These are phyloP conservation scores for Diophrys appendiculata DNA, from an alignment of 73 alveolate genomes.

Conservation along the genomic window DNA sequence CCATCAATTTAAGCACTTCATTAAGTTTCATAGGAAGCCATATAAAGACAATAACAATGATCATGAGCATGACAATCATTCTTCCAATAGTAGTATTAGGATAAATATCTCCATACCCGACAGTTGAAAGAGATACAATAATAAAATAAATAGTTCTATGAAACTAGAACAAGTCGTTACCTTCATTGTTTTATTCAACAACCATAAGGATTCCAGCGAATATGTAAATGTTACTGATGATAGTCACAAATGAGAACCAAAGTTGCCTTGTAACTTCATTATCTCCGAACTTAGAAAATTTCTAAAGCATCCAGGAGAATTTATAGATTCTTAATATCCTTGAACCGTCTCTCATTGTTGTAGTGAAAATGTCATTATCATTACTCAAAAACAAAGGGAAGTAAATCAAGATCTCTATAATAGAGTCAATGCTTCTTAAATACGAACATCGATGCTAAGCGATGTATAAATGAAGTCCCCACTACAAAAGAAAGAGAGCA, in stretches of 20 bases:
- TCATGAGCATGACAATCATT: slow-evolving; percentile 77
- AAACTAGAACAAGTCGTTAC: slow-evolving; percentile 53
- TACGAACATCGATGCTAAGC: slow-evolving; percentile 64
- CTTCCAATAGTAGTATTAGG: slow-evolving; percentile 90
- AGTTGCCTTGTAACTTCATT: slow-evolving; percentile 52
- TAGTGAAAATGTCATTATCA: background rate
- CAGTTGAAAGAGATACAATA: slow-evolving; percentile 89
- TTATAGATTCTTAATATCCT: slow-evolving; percentile 47
- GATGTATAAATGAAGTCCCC: slow-evolving; percentile 58
- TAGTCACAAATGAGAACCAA: slow-evolving; percentile 20
- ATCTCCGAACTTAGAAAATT: slow-evolving; percentile 34
- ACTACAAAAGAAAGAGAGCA: slow-evolving; percentile 54
- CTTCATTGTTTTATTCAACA: slow-evolving; percentile 64
- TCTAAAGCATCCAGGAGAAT: slow-evolving; percentile 13
- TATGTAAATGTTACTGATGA: slow-evolving; percentile 35
- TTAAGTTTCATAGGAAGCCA: slow-evolving; percentile 90
- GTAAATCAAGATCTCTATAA: slow-evolving; percentile 52
- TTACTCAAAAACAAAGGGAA: slow-evolving; percentile 47
- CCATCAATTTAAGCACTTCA: slow-evolving; percentile 89
- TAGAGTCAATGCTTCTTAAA: slow-evolving; percentile 37
- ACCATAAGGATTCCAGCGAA: slow-evolving; percentile 76
- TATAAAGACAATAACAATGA: slow-evolving; percentile 70
- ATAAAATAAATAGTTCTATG: slow-evolving; percentile 87
- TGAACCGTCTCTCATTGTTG: slow-evolving; percentile 31
- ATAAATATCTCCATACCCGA: slow-evolving; percentile 96